Evolutionary conservation across 2,329 filamentous ascomycete genomes (phyloP).

Genomic region (Escovopsis weberi): DNA sequence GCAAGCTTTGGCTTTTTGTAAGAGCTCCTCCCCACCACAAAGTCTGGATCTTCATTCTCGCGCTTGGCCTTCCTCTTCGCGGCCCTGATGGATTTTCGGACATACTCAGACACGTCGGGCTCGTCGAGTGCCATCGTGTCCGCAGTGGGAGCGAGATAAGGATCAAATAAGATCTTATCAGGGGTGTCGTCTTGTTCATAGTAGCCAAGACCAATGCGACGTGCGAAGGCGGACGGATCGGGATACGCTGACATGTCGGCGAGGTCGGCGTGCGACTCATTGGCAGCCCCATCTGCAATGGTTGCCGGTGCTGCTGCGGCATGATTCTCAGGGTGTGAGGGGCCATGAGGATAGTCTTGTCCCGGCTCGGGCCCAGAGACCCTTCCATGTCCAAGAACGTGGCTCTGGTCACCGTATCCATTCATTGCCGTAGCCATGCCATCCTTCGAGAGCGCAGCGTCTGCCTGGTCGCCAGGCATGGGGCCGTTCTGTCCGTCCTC

Average conservation of each 20-base stretch:
- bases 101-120: slow-evolving; percentile 35
- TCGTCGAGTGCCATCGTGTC: slow-evolving; percentile 28
- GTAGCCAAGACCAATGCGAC: slow-evolving; percentile 44
- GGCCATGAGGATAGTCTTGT: no score
- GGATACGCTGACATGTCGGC: slow-evolving; percentile 27
- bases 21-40: slow-evolving; percentile 27
- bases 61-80: slow-evolving; percentile 38
- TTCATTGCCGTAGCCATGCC: slow-evolving; percentile 5
- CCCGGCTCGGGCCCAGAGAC: slow-evolving; percentile 1
- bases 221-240: slow-evolving; percentile 31
- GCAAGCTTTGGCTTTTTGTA: slow-evolving; percentile 25
- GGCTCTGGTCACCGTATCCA: slow-evolving; percentile 18
- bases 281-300: slow-evolving; percentile 1
- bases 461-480: slow-evolving; percentile 6
- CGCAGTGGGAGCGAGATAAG: slow-evolving; percentile 37
- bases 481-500: slow-evolving; percentile 14
- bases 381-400: slow-evolving; percentile 14
- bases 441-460: neutral
- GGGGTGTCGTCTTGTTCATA: slow-evolving; percentile 44
- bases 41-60: slow-evolving; percentile 41
- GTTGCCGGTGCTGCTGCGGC: slow-evolving; percentile 1
- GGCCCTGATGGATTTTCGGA: slow-evolving; percentile 39
- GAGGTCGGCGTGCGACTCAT: slow-evolving; percentile 13
- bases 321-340: neutral
- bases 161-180: slow-evolving; percentile 45